Conservation (phyloP, 73 alveolate genomes). For the Uronychia setigera region DNA sequence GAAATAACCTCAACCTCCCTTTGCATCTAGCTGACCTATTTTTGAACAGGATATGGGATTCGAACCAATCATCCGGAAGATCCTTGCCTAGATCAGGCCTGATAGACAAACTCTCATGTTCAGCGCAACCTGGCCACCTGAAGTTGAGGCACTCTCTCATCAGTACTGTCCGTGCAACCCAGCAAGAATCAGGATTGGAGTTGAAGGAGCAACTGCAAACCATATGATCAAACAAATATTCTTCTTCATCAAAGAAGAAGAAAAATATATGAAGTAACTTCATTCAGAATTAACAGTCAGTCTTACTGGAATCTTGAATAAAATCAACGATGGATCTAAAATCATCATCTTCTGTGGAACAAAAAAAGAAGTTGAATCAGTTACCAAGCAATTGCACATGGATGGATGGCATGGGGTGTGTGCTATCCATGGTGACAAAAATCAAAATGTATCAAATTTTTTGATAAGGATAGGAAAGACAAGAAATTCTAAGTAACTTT, state of each 20-base stretch:
- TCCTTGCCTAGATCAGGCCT: conserved; percentile 63
- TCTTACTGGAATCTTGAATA: conserved; percentile 11
- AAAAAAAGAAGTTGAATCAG: conserved; percentile 83
- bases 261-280: conserved; percentile 52
- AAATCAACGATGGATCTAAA: conserved; percentile 59
- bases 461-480: conserved; percentile 70
- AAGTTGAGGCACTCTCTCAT: conserved; percentile 72
- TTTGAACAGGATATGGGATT: conserved; percentile 85
- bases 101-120: conserved; percentile 88
- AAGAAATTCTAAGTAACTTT: conserved; percentile 71
- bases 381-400: conserved; percentile 54
- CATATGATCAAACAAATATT: conserved; percentile 60
- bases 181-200: conserved; percentile 51
- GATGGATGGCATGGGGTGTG: conserved; percentile 64
- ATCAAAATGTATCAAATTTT: conserved; percentile 67
- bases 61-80: conserved; percentile 71
- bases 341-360: conserved; percentile 85
- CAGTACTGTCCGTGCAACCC: conserved; percentile 74
- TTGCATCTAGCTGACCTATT: no score
- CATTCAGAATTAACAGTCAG: conserved; percentile 7
- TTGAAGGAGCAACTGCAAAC: conserved; percentile 34
- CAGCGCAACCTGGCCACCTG: conserved; percentile 91
- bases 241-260: conserved; percentile 61
- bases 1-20: background rate
- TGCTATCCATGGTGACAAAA: conserved; percentile 94